These are phyloP conservation scores for Backusella morwellensis DNA, from an alignment of 192 early-diverging fungal genomes.

Conservation along the genomic window DNA sequence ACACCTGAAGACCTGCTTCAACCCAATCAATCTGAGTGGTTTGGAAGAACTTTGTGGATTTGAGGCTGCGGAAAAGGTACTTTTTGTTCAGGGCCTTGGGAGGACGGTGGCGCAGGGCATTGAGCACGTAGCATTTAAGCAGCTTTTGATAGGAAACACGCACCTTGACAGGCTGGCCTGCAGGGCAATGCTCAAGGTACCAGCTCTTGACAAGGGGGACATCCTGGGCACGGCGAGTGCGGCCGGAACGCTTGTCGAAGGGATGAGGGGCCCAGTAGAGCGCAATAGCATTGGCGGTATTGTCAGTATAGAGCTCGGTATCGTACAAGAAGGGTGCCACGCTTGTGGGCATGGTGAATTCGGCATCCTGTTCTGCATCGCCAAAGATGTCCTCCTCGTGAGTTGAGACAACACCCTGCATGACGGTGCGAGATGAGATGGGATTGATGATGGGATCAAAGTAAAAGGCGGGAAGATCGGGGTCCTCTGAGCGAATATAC, in stretches of 20 bases:
- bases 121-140: slow-evolving; percentile 94
- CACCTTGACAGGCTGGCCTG: slow-evolving; percentile 94
- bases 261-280: slow-evolving; percentile 99
- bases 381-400: slow-evolving; percentile 72
- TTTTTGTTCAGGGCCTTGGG: slow-evolving; percentile 92
- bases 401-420: slow-evolving; percentile 39
- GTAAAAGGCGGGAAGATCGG: slow-evolving; percentile 96
- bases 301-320: slow-evolving; percentile 80
- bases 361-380: slow-evolving; percentile 78
- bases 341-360: slow-evolving; percentile 81
- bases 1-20: slow-evolving; percentile 97
- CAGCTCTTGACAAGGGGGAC: slow-evolving; percentile 95
- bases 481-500: slow-evolving; percentile 87
- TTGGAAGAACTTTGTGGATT: slow-evolving; percentile 99
- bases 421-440: slow-evolving; percentile 80
- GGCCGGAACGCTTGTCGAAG: slow-evolving; percentile 90
- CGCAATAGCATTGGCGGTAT: slow-evolving; percentile 87
- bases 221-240: slow-evolving; percentile 88
- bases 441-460: slow-evolving; percentile 98
- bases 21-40: slow-evolving; percentile 99
- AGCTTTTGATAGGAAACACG: slow-evolving; percentile 99
- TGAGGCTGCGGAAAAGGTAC: slow-evolving; percentile 93
- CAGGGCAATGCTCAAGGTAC: slow-evolving; percentile 97
- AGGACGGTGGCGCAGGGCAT: slow-evolving; percentile 81
- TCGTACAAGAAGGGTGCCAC: slow-evolving; percentile 82